A percentile compares a stretch with the other conserved stretches of the same genome.
Conservation (phyloP, 169 alveolate genomes). For the Cyclospora cayetanensis region DNA sequence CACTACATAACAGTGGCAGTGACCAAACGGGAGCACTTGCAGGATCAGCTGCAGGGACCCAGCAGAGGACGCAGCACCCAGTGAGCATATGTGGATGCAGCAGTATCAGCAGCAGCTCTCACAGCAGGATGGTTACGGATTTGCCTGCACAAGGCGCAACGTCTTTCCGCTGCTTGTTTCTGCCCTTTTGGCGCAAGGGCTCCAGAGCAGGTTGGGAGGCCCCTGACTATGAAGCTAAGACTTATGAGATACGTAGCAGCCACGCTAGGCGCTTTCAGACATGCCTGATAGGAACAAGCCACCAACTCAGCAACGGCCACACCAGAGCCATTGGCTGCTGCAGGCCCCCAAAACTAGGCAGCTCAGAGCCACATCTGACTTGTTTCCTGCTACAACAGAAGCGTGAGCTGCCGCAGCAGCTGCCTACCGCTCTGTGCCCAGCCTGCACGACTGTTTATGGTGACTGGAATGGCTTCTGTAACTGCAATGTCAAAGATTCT, state of each 20-base stretch:
- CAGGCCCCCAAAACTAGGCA: slow-evolving; percentile 50
- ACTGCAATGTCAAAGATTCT: neutral
- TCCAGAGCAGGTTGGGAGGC: slow-evolving; percentile 17
- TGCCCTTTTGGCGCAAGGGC: neutral
- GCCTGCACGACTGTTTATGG: slow-evolving; percentile 4
- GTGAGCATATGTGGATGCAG: too few relatives aligned
- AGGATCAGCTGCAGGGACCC: too few relatives aligned
- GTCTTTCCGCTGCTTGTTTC: neutral
- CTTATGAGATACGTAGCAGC: slow-evolving; percentile 49
- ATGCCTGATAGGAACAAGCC: neutral
- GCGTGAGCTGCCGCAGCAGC: slow-evolving; percentile 52
- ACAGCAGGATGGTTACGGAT: neutral
- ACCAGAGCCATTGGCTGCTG: slow-evolving; percentile 35
- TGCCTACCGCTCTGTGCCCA: neutral
- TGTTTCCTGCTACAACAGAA: slow-evolving; percentile 34
- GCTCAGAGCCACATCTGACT: slow-evolving; percentile 55
- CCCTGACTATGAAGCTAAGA: slow-evolving; percentile 10
- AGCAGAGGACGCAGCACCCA: too few relatives aligned
- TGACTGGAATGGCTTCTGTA: neutral
- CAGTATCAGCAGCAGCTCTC: slow-evolving; percentile 17
- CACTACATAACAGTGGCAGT: too few relatives aligned
- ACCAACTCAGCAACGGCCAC: neutral
- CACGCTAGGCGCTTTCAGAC: slow-evolving; percentile 22
- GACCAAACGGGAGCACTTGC: too few relatives aligned
- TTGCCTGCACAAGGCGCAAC: neutral